Evolutionary conservation across 75 land plant species (phyloP), one percentile per base, ranked within the genome.

Genomic region (Selaginella tamariscina): DNA sequence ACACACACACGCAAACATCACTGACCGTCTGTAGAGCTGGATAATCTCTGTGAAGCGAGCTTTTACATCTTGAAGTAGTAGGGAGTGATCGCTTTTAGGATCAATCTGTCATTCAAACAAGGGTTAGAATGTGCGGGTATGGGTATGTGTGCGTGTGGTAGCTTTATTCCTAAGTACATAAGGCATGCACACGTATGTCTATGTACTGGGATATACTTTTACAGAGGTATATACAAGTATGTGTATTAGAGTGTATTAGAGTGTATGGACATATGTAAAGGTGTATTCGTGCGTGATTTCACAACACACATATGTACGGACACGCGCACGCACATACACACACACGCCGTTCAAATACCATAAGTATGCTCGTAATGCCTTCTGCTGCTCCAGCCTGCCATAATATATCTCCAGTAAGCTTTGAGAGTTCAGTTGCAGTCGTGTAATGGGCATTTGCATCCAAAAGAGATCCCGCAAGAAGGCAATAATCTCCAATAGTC

Each of bases 301-400:
- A n/a, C n/a, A n/a, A n/a, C n/a, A n/a, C n/a, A n/a, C n/a, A n/a
- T n/a, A n/a, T n/a, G n/a, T n/a, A n/a, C n/a, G n/a, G n/a, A n/a
- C n/a, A n/a, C n/a, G n/a, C n/a, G n/a, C n/a, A n/a, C n/a, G n/a
- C n/a, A n/a, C n/a, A n/a, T n/a, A n/a, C n/a, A n/a, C n/a, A n/a
- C n/a, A n/a, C n/a, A n/a, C n/a, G n/a, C n/a, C n/a, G 49, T 39
- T 39, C 15, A 5, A 74, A 22, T 74, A 89, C 87, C 87, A 93
- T 78, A 56, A 87, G 70, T 24, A 95, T 95, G 77, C 98, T 86
- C 26, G 85, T 94, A 69, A 89, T 84, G 11, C 98, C 98, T 79
- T 93, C 98, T 73, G 89, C 59, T 24, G 98, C 95, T 29, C 98
- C 98, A 29, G 96, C 98, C 73, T 84, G 89, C 95, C 98, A 93